These are phyloP conservation scores for Abortiporus biennis DNA, from an alignment of 1,284 basidiomycete species.

Conservation along the genomic window DNA sequence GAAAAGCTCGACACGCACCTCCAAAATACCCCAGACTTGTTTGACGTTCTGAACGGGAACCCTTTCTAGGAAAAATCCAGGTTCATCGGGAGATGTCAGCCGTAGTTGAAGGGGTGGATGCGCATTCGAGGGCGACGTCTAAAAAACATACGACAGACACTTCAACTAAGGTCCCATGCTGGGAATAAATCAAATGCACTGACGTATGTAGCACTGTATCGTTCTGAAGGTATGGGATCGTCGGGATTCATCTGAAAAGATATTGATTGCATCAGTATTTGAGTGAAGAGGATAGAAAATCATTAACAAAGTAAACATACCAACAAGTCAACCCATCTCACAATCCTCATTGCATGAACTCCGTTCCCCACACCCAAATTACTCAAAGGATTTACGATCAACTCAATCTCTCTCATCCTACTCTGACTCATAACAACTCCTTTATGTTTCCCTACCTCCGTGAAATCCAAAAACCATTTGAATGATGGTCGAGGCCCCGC, in stretches of 20 bases:
- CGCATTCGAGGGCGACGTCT: slow-evolving; percentile 55
- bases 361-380: slow-evolving; percentile 34
- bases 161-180: too few species aligned
- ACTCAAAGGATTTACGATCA: slow-evolving; percentile 50
- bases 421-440: slow-evolving; percentile 68
- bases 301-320: slow-evolving; percentile 31
- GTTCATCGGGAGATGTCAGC: slow-evolving; percentile 59
- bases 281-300: slow-evolving; percentile 1
- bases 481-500: too few species aligned
- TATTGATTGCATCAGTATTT: not conserved
- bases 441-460: slow-evolving; percentile 39
- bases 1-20: slow-evolving; percentile 34
- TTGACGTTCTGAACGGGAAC: slow-evolving; percentile 64
- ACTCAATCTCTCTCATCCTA: slow-evolving; percentile 62
- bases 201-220: slow-evolving; percentile 40
- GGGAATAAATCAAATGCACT: too few species aligned
- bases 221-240: slow-evolving; percentile 28
- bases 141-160: too few species aligned
- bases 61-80: slow-evolving; percentile 63
- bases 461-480: slow-evolving; percentile 70
- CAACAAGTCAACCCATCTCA: slow-evolving; percentile 68
- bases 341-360: slow-evolving; percentile 44
- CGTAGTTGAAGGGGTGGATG: slow-evolving; percentile 68
- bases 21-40: slow-evolving; percentile 66
- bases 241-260: slow-evolving; percentile 13